A percentile compares a stretch with the other conserved stretches of the same genome.
These are phyloP conservation scores for Rhizomucor pusillus DNA, from an alignment of 371 early-diverging fungal genomes.

Conservation along the genomic window DNA sequence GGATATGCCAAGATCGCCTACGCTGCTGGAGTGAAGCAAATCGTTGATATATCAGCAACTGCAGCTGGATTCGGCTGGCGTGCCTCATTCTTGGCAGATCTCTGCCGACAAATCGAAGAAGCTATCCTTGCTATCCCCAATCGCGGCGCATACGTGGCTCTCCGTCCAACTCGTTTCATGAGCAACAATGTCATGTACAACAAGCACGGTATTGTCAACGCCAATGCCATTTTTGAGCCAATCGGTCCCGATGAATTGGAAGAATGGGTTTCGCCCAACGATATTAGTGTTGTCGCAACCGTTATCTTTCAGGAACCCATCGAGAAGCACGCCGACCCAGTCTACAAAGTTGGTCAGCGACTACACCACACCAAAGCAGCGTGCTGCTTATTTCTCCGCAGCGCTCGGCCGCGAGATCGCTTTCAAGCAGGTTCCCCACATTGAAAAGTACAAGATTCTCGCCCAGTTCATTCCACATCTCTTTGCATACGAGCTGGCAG, in stretches of 20 bases:
- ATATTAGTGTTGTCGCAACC: conserved; percentile 13
- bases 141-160: conserved; percentile 16
- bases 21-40: conserved; percentile 32
- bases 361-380: conserved; percentile 4
- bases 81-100: conserved; percentile 9
- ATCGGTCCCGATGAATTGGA: conserved; percentile 4
- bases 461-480: neutral
- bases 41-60: conserved; percentile 27
- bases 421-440: conserved; percentile 4
- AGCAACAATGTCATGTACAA: conserved; percentile 3
- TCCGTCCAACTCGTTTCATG: conserved; percentile 17
- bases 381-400: conserved; percentile 7
- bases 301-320: conserved; percentile 12
- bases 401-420: conserved; percentile 15
- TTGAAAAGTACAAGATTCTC: conserved; percentile 5
- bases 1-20: conserved; percentile 17
- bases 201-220: neutral
- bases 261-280: conserved; percentile 14
- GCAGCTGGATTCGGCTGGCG: conserved; percentile 22
- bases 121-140: conserved; percentile 21
- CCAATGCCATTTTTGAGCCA: neutral
- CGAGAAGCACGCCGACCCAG: conserved; percentile 17
- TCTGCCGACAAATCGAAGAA: conserved; percentile 21
- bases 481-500: neutral
- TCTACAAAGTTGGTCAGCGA: conserved; percentile 14